Evolutionary conservation across 495 filamentous ascomycete species (phyloP), one percentile per base, ranked within the genome.

Genomic region (Tuber aestivum): DNA sequence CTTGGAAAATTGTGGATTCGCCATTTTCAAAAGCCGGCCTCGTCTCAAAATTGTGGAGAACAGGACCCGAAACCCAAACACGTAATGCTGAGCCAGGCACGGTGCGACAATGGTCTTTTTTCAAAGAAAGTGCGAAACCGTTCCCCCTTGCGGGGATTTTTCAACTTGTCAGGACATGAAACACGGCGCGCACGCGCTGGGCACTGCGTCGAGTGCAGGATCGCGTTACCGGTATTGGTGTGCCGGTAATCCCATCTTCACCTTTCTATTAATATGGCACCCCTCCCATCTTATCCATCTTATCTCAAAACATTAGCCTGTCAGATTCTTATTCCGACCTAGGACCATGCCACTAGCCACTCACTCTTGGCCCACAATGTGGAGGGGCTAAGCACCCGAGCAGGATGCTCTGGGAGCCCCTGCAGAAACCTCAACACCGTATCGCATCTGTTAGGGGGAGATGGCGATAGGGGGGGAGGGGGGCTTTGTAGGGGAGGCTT

Each of bases 111-210:
- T 35, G 18, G 12, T 65, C 1, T 65, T 14, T 35, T 35, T 27
- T 65, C 56, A 18, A 35, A 6, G 56, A 16, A 6, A 7, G 56
- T 65, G 56, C 56, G 56, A 65, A 65, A 65, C 56, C 27, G 12
- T 35, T 35, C 27, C 27, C 56, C 56, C 56, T 65, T 65, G 56
- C 56, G 56, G 32, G 56, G 56, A 65, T 65, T 65, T 65, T 65
- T 65, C 56, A 65, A 65, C 56, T 65, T 65, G 56, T 27, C 5
- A 3, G 56, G 27, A 65, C 56, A 65, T 65, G 56, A 65, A 65
- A 65, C 56, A 65, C 56, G 56, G 35, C 35, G 32, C 27, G 32
- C 56, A 65, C 56, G 12, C 56, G 35, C 56, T 14, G 32, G 56
- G 56, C 56, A 8, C 56, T 35, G 56, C 56, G 27, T 65, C 18